Percentiles rank a stretch among this genome's conserved stretches.
phyloP scores from a whole-genome alignment of 1,139 yeast species.

The Wickerhamomyces sp. region DNA sequence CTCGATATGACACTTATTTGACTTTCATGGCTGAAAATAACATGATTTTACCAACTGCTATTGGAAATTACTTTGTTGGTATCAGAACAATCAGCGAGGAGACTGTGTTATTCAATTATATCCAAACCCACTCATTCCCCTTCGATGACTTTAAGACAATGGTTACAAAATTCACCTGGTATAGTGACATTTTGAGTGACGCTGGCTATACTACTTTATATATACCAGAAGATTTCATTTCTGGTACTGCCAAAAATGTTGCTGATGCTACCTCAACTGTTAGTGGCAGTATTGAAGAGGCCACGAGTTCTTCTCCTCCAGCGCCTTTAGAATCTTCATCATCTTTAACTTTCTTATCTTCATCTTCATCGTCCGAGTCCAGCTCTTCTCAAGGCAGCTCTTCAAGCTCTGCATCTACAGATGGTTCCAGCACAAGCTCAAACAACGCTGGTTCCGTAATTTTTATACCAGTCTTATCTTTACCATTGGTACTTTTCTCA shows the following conservation, averaged over 20 bases:
- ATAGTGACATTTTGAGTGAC: conserved; percentile 29
- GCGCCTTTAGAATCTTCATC: background rate
- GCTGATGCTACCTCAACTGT: conserved; percentile 1
- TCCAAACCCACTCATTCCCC: conserved; percentile 34
- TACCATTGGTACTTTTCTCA: conserved; percentile 10
- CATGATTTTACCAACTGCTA: conserved; percentile 29
- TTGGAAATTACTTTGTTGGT: conserved; percentile 29
- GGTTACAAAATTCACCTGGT: conserved; percentile 41
- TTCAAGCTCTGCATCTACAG: conserved; percentile 2
- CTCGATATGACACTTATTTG: conserved; percentile 24
- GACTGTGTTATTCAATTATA: conserved; percentile 26
- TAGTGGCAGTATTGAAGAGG: background rate
- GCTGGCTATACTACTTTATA: conserved; percentile 33
- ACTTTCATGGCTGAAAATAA: conserved; percentile 27
- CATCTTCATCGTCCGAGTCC: conserved; percentile 2
- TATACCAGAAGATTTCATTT: conserved; percentile 33
- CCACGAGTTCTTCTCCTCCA: background rate
- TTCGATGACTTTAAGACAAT: conserved; percentile 37
- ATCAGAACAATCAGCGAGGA: conserved; percentile 23
- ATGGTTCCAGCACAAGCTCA: background rate
- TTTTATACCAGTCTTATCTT: conserved; percentile 11
- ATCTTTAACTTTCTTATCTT: background rate
- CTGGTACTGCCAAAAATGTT: conserved; percentile 5
- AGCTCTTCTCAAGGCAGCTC: background rate
- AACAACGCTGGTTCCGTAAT: conserved; percentile 4